phyloP scores from a whole-genome alignment of 345 rosid genomes.

The Turnera subulata region DNA sequence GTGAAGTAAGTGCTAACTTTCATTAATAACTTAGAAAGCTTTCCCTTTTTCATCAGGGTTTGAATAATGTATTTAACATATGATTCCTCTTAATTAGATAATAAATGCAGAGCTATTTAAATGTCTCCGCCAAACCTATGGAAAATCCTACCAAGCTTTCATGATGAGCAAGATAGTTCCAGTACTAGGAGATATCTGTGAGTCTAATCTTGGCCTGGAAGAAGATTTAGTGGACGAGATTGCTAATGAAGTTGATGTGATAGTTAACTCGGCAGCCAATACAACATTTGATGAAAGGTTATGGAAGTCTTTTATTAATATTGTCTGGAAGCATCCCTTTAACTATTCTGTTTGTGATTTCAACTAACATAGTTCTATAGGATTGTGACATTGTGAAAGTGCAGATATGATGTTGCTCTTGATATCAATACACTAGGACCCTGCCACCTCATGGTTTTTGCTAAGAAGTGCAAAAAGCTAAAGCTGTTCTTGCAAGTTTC shows the following conservation, averaged over 20 bases:
- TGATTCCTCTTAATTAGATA: constrained; percentile 46
- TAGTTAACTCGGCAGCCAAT: constrained; percentile 78
- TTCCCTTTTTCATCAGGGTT: background rate
- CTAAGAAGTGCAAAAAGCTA: constrained; percentile 63
- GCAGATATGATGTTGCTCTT: constrained; percentile 75
- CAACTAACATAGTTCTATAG: background rate
- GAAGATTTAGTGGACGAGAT: constrained; percentile 54
- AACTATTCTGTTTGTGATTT: background rate
- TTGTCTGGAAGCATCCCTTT: too few species aligned
- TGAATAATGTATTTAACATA: constrained; percentile 15
- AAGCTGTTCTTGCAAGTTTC: constrained; percentile 78
- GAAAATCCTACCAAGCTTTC: constrained; percentile 69
- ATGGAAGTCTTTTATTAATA: background rate
- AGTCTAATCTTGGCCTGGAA: constrained; percentile 61
- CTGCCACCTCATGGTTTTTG: constrained; percentile 57
- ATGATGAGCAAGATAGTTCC: constrained; percentile 81
- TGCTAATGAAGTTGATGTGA: constrained; percentile 57
- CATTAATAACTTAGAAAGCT: background rate
- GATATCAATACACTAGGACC: constrained; percentile 74
- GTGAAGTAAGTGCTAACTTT: constrained; percentile 47
- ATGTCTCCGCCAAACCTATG: constrained; percentile 61
- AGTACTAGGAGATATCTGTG: constrained; percentile 67
- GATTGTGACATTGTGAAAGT: constrained; percentile 5
- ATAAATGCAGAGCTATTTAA: constrained; percentile 77
- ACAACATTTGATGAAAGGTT: constrained; percentile 55